Conservation (phyloP, 139 green algal species). For the Tetraselmis striata region DNA sequence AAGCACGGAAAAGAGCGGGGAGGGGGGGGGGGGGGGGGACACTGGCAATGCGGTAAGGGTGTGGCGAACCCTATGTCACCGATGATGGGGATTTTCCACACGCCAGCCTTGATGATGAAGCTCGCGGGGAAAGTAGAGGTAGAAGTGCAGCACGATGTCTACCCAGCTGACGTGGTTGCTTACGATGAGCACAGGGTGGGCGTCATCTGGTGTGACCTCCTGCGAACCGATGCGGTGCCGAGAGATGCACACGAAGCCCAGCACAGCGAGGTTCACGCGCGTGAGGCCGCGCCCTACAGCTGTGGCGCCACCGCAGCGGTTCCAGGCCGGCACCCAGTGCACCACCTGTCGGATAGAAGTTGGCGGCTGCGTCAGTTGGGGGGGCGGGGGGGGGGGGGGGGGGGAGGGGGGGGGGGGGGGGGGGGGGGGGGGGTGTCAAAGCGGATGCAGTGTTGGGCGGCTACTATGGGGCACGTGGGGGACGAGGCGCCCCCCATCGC, state of each 20-base stretch:
- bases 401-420: no score
- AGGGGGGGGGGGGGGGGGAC: no score
- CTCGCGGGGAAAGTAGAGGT: constrained; percentile 46
- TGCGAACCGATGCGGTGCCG: neutral
- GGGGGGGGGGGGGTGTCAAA: no score
- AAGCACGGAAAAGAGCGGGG: no score
- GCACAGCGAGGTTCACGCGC: neutral
- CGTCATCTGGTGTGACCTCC: neutral
- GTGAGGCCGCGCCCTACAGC: neutral
- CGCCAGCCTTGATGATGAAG: neutral
- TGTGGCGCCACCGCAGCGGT: neutral
- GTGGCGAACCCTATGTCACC: neutral
- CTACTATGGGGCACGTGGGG: no score
- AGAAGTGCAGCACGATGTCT: constrained; percentile 85
- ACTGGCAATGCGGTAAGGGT: no score
- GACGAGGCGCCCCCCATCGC: no score
- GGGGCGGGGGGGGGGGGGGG: no score
- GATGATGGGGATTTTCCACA: neutral
- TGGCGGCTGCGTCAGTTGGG: no score
- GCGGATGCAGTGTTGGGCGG: no score
- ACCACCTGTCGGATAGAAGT: neutral
- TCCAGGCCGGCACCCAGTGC: neutral
- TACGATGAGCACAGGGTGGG: constrained; percentile 43
- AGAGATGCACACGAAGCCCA: neutral
- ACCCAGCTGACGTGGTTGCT: constrained; percentile 75